Percentiles rank a stretch among this genome's conserved stretches.
These are phyloP conservation scores for Thermothelomyces thermophilus DNA, from an alignment of 2,329 filamentous ascomycete species.

Conservation along the genomic window DNA sequence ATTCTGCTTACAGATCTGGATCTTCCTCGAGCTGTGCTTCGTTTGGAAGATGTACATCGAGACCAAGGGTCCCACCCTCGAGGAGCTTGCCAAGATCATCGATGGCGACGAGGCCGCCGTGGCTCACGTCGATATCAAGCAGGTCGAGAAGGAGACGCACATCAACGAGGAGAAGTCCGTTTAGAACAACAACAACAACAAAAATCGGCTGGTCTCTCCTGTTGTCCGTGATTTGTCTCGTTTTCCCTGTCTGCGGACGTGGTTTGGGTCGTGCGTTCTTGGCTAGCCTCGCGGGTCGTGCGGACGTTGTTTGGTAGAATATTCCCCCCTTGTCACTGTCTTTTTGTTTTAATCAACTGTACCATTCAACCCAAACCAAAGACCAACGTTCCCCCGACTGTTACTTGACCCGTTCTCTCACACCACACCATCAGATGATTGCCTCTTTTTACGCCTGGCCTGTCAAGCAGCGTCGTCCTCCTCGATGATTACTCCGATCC, in stretches of 20 bases:
- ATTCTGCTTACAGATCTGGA: conserved; percentile 39
- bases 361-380: conserved; percentile 9
- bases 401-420: no score
- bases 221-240: conserved; percentile 4
- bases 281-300: no score
- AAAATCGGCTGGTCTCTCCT: neutral
- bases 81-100: conserved; percentile 61
- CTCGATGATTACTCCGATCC: no score
- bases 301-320: conserved; percentile 1
- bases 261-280: no score
- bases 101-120: conserved; percentile 52
- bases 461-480: no score
- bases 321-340: conserved; percentile 1
- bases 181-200: no score
- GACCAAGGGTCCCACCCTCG: conserved; percentile 57
- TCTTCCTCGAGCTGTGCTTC: conserved; percentile 48
- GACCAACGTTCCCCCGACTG: no score
- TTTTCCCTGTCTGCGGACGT: neutral
- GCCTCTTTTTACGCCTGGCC: no score
- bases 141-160: conserved; percentile 39
- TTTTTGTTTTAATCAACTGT: conserved; percentile 6
- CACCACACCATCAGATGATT: no score
- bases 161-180: conserved; percentile 22
- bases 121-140: conserved; percentile 38
- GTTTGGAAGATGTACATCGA: conserved; percentile 54